A percentile compares a stretch with the other conserved stretches of the same genome.
Conservation (phyloP, 1,284 basidiomycete species). For the Pisolithus thermaeus region DNA sequence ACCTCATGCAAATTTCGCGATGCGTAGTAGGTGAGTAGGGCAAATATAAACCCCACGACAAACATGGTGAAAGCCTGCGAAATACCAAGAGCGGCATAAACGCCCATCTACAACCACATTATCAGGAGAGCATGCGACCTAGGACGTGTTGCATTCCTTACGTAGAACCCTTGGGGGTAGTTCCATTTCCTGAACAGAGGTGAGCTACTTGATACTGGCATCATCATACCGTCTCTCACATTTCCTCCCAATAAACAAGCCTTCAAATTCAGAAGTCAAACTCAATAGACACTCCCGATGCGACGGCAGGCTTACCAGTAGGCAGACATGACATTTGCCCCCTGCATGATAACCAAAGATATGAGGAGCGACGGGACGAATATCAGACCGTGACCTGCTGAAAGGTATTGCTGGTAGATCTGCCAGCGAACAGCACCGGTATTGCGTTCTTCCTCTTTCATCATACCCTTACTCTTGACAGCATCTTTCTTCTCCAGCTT, state of each 20-base stretch:
- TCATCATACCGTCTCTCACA: neutral
- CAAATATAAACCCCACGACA: conserved; percentile 49
- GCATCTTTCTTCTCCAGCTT: conserved; percentile 21
- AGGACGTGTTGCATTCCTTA: conserved; percentile 25
- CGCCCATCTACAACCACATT: conserved; percentile 47
- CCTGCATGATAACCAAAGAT: conserved; percentile 52
- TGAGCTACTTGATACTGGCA: neutral
- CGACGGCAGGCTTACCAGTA: conserved; percentile 45
- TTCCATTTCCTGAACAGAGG: conserved; percentile 35
- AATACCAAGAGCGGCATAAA: conserved; percentile 55
- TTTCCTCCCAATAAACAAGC: conserved; percentile 70
- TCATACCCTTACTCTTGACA: conserved; percentile 26
- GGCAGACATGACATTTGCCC: conserved; percentile 54
- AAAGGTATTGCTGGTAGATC: conserved; percentile 52
- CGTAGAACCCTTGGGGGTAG: conserved; percentile 54
- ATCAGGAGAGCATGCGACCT: conserved; percentile 2
- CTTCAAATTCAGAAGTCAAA: conserved; percentile 23
- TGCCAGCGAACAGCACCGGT: conserved; percentile 46
- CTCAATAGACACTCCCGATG: neutral
- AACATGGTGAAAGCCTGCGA: conserved; percentile 48
- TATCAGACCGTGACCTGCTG: conserved; percentile 51
- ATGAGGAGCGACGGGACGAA: conserved; percentile 50
- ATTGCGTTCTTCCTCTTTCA: conserved; percentile 47
- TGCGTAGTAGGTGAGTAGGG: conserved; percentile 62
- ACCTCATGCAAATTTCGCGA: conserved; percentile 30